Evolutionary conservation across 352 stramenopile genomes (phyloP).

Genomic region (Phytophthora citricola): DNA sequence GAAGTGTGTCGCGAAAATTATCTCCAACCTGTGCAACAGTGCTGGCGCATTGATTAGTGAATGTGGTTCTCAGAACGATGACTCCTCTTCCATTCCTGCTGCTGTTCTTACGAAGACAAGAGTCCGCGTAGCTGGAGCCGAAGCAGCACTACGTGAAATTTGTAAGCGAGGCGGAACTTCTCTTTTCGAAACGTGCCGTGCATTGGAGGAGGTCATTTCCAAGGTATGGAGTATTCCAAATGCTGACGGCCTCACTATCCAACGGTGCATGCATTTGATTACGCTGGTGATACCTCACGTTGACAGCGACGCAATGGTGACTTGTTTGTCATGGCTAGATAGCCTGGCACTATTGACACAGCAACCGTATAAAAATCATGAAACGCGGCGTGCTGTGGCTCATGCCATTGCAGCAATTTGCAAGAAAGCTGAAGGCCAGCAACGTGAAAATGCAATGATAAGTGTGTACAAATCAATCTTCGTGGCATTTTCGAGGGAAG

Average conservation of each 20-base stretch:
- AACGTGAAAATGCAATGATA: constrained; percentile 53
- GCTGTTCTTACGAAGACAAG: constrained; percentile 41
- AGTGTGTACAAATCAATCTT: constrained; percentile 65
- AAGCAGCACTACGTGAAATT: constrained; percentile 49
- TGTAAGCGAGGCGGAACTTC: constrained; percentile 36
- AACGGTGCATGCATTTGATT: constrained; percentile 63
- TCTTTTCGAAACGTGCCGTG: constrained; percentile 44
- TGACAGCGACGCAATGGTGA: constrained; percentile 29
- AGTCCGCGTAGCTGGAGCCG: constrained; percentile 53
- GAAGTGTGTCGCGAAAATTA: constrained; percentile 81
- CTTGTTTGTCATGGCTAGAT: constrained; percentile 56
- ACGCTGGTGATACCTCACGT: constrained; percentile 46
- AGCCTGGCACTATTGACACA: constrained; percentile 38
- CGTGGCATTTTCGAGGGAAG: constrained; percentile 26
- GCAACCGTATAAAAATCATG: constrained; percentile 25
- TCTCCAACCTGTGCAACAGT: constrained; percentile 82
- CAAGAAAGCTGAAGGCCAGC: constrained; percentile 28
- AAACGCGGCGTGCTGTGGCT: constrained; percentile 45
- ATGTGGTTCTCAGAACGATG: constrained; percentile 12
- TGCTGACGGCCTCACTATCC: constrained; percentile 42
- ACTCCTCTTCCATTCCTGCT: constrained; percentile 7
- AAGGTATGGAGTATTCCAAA: constrained; percentile 41
- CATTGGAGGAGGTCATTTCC: constrained; percentile 44
- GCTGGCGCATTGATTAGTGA: constrained; percentile 49
- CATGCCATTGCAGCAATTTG: constrained; percentile 59